These are phyloP conservation scores for Kodamaea kakaduensis DNA, from an alignment of 805 yeast species.

Conservation along the genomic window DNA sequence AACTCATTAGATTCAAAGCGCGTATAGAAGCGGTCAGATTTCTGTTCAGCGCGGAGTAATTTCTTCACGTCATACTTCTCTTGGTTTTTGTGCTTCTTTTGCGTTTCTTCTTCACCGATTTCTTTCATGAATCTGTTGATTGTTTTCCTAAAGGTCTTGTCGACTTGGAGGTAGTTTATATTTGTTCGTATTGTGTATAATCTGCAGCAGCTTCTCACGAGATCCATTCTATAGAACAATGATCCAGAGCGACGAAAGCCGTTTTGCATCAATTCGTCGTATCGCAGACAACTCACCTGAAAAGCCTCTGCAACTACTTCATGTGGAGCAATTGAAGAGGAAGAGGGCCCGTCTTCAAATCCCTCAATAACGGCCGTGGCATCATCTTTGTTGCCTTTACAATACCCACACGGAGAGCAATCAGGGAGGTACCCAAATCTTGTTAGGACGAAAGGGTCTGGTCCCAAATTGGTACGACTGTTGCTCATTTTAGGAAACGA, in stretches of 20 bases:
- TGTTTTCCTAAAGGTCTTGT: constrained; percentile 64
- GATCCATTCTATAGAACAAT: constrained; percentile 62
- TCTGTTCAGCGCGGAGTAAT: constrained; percentile 39
- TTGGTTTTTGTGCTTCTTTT: constrained; percentile 11
- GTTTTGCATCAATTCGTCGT: constrained; percentile 61
- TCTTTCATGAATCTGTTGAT: constrained; percentile 56
- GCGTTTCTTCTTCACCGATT: constrained; percentile 12
- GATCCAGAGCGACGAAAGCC: constrained; percentile 81
- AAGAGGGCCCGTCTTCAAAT: constrained; percentile 18
- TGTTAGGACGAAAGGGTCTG: constrained; percentile 34
- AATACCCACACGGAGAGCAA: constrained; percentile 59
- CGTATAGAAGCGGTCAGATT: constrained; percentile 35
- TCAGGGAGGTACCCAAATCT: constrained; percentile 44
- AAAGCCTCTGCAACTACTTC: constrained; percentile 40
- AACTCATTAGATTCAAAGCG: constrained; percentile 49
- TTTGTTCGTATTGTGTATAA: constrained; percentile 72
- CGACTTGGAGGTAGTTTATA: constrained; percentile 40
- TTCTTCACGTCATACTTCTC: constrained; percentile 23
- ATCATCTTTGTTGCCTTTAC: constrained; percentile 46
- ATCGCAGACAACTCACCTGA: constrained; percentile 47
- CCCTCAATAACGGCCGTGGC: constrained; percentile 35
- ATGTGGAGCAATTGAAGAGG: constrained; percentile 16
- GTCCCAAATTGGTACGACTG: no score
- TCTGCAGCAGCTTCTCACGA: constrained; percentile 71
- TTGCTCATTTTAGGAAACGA: no score